Percentiles rank a stretch among this genome's conserved stretches.
Conservation (phyloP, 2,329 filamentous ascomycete genomes). For the Chaetomium globosum region DNA sequence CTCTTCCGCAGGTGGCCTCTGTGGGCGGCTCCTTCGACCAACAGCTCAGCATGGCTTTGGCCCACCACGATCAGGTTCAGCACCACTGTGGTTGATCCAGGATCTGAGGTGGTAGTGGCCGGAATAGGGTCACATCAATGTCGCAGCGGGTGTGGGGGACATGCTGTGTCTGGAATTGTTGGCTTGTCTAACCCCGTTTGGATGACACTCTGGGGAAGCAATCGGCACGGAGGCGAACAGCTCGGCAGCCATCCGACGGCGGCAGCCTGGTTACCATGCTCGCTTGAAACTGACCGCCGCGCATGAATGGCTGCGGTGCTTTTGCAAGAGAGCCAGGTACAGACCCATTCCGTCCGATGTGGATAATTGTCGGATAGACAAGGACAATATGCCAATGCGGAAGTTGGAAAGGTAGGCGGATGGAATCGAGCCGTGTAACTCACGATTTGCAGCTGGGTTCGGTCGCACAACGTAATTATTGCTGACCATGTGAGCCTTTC, state of each 20-base stretch:
- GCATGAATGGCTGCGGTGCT: constrained; percentile 14
- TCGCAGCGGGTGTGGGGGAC: constrained; percentile 11
- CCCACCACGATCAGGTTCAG: constrained; percentile 19
- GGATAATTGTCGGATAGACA: constrained; percentile 34
- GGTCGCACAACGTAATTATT: constrained; percentile 24
- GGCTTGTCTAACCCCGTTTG: constrained; percentile 5
- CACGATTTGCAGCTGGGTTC: constrained; percentile 17
- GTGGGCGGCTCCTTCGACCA: neutral
- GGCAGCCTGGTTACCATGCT: constrained; percentile 9
- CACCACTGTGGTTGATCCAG: constrained; percentile 25
- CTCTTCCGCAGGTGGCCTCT: neutral
- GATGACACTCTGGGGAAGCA: constrained; percentile 22
- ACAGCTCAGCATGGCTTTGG: constrained; percentile 3
- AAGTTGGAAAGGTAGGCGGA: constrained; percentile 32
- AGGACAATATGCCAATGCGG: constrained; percentile 32
- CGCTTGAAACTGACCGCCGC: constrained; percentile 8
- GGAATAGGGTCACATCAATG: constrained; percentile 26
- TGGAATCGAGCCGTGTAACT: constrained; percentile 37
- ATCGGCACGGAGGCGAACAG: constrained; percentile 15
- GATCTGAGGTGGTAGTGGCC: constrained; percentile 32
- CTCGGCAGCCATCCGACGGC: constrained; percentile 6
- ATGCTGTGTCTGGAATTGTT: constrained; percentile 16
- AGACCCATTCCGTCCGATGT: constrained; percentile 18
- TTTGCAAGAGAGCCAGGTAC: constrained; percentile 26
- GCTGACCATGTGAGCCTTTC: constrained; percentile 19